phyloP scores from a whole-genome alignment of 192 early-diverging fungal genomes.

The Linderina pennispora region DNA sequence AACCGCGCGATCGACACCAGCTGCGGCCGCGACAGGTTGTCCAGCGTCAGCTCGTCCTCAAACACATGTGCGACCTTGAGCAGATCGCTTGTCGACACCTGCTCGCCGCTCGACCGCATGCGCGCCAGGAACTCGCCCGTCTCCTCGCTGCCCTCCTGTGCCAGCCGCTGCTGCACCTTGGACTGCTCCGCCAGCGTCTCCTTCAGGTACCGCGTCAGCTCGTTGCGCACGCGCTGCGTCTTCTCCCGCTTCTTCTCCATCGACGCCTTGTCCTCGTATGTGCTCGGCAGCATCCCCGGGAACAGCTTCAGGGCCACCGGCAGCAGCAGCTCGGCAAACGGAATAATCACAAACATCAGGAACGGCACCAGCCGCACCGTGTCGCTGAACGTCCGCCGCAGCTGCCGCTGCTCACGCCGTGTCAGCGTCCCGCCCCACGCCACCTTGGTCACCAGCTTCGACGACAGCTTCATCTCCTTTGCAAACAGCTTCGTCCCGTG shows the following conservation, averaged over 20 bases:
- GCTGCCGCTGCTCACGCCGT: conserved; percentile 81
- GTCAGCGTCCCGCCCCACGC: conserved; percentile 70
- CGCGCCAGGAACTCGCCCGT: conserved; percentile 36
- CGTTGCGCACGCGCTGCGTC: conserved; percentile 83
- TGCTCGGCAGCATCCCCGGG: conserved; percentile 95
- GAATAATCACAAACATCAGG: conserved; percentile 83
- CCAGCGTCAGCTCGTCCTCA: conserved; percentile 90
- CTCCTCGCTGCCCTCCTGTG: conserved; percentile 6
- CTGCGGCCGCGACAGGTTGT: conserved; percentile 90
- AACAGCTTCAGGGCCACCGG: conserved; percentile 89
- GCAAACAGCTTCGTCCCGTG: conserved; percentile 87
- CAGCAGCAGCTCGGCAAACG: conserved; percentile 92
- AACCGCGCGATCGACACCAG: conserved; percentile 92
- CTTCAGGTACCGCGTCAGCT: conserved; percentile 94
- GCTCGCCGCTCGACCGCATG: conserved; percentile 77
- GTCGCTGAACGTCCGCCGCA: conserved; percentile 82
- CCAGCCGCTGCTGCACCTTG: conserved; percentile 16
- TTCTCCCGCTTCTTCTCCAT: conserved; percentile 94
- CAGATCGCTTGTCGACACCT: conserved; percentile 76
- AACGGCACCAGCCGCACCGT: conserved; percentile 87
- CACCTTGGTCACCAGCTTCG: conserved; percentile 66
- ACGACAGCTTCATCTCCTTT: conserved; percentile 81
- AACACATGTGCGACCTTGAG: conserved; percentile 81
- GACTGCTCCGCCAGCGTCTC: conserved; percentile 89
- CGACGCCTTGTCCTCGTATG: conserved; percentile 79